These are phyloP conservation scores for Hanseniaspora mollemarum DNA, from an alignment of 805 yeast genomes.

Conservation along the genomic window DNA sequence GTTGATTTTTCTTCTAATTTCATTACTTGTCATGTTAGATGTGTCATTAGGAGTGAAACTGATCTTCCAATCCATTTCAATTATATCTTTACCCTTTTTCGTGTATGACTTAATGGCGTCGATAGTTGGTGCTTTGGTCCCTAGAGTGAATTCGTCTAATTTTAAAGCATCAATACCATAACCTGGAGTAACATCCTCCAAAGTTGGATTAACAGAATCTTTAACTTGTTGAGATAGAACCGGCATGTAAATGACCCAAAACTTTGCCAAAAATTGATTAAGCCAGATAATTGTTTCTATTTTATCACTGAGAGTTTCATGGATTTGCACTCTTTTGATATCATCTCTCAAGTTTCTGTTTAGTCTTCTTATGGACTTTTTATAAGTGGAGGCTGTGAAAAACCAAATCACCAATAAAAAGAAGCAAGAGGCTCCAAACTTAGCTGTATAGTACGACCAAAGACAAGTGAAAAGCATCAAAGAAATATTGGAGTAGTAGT, in stretches of 20 bases:
- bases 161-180: constrained; percentile 66
- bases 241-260: constrained; percentile 85
- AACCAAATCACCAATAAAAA: constrained; percentile 49
- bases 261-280: constrained; percentile 62
- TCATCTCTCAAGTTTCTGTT: constrained; percentile 67
- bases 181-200: constrained; percentile 69
- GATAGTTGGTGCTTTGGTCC: constrained; percentile 68
- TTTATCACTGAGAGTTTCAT: constrained; percentile 49
- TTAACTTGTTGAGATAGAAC: constrained; percentile 66
- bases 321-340: constrained; percentile 52
- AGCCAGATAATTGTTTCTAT: constrained; percentile 74
- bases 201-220: constrained; percentile 52
- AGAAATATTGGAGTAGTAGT: constrained; percentile 59
- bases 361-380: constrained; percentile 64
- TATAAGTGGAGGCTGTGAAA: constrained; percentile 54
- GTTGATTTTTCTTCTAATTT: constrained; percentile 55
- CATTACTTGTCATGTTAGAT: constrained; percentile 70
- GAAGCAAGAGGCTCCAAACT: constrained; percentile 52
- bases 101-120: constrained; percentile 64
- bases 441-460: constrained; percentile 58
- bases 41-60: constrained; percentile 73
- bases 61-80: constrained; percentile 78
- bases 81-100: constrained; percentile 50
- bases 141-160: constrained; percentile 67
- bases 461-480: constrained; percentile 58